Conservation (phyloP, 257 asterid genomes). For the Salvia hispanica region DNA sequence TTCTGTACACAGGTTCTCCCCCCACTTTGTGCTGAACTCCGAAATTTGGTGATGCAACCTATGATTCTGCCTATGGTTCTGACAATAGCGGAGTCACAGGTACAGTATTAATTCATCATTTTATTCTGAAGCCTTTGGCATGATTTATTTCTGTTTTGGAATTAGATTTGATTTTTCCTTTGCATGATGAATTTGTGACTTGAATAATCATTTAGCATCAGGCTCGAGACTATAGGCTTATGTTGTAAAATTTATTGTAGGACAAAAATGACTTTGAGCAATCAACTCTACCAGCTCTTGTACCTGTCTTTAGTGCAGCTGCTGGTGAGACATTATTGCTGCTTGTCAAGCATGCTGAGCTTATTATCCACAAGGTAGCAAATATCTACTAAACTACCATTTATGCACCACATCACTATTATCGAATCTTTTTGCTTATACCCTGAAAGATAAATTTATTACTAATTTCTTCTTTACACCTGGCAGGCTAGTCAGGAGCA, state of each 20-base stretch:
- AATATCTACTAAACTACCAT: constrained; percentile 17
- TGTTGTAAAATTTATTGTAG: constrained; percentile 49
- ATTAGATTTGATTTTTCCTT: constrained; percentile 14
- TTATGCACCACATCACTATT: constrained; percentile 1
- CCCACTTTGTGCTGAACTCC: constrained; percentile 97
- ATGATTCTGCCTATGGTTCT: constrained; percentile 99
- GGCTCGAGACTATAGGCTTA: constrained; percentile 24
- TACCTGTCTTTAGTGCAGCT: constrained; percentile 90
- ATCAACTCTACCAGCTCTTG: constrained; percentile 94
- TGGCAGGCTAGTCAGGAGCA: constrained; percentile 89
- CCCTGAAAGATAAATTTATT: constrained; percentile 24
- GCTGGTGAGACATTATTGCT: constrained; percentile 93
- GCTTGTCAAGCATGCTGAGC: constrained; percentile 94
- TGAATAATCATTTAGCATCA: constrained; percentile 6
- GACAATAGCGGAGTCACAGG: constrained; percentile 99
- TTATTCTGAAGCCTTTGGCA: constrained; percentile 27
- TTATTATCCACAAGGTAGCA: constrained; percentile 84
- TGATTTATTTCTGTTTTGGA: constrained; percentile 16
- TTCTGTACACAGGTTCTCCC: constrained; percentile 86
- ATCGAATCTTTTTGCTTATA: constrained; percentile 25
- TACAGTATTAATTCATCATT: constrained; percentile 35
- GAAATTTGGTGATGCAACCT: constrained; percentile 98
- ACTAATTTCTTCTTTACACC: constrained; percentile 18
- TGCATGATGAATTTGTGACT: constrained; percentile 16
- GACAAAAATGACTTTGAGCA: constrained; percentile 93